Conservation (phyloP, 768 basidiomycete species). For the Russula sp. region DNA sequence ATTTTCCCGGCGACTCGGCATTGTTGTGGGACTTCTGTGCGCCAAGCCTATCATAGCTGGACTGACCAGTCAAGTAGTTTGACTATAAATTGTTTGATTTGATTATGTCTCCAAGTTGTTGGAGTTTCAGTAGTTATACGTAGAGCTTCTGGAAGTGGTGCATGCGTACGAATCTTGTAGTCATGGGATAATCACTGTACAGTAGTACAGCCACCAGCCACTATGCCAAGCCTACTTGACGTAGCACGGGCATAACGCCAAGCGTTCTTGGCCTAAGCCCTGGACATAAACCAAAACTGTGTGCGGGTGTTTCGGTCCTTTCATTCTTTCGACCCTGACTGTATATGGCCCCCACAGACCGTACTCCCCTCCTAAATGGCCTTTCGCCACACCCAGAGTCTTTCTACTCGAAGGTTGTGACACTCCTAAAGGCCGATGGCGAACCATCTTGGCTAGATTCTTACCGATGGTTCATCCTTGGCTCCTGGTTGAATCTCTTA, state of each 20-base stretch:
- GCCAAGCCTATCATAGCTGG: too few species aligned
- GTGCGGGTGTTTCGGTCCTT: not conserved
- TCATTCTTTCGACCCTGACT: not conserved
- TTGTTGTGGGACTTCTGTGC: not conserved
- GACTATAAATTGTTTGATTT: too few species aligned
- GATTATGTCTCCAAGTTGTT: too few species aligned
- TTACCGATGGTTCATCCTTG: slow-evolving; percentile 53
- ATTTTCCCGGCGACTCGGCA: not conserved
- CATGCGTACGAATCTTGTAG: too few species aligned
- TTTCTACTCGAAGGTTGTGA: slow-evolving; percentile 33
- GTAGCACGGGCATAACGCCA: too few species aligned
- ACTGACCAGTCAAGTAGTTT: too few species aligned
- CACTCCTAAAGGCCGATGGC: slow-evolving; percentile 49
- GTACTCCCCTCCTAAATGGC: slow-evolving; percentile 24
- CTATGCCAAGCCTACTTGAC: slow-evolving; percentile 2
- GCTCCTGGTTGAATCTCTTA: slow-evolving; percentile 67
- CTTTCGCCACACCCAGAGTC: slow-evolving; percentile 37
- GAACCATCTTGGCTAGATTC: slow-evolving; percentile 59
- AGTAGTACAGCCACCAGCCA: slow-evolving; percentile 2
- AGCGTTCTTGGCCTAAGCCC: not conserved
- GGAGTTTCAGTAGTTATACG: too few species aligned
- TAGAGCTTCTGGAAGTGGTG: too few species aligned
- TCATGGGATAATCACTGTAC: too few species aligned
- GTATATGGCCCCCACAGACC: slow-evolving; percentile 18
- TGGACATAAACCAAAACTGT: not conserved